A percentile compares a stretch with the other conserved stretches of the same genome.
Evolutionary conservation across 1,284 basidiomycete species (phyloP).

Genomic region (Apiotrichum gracile): DNA sequence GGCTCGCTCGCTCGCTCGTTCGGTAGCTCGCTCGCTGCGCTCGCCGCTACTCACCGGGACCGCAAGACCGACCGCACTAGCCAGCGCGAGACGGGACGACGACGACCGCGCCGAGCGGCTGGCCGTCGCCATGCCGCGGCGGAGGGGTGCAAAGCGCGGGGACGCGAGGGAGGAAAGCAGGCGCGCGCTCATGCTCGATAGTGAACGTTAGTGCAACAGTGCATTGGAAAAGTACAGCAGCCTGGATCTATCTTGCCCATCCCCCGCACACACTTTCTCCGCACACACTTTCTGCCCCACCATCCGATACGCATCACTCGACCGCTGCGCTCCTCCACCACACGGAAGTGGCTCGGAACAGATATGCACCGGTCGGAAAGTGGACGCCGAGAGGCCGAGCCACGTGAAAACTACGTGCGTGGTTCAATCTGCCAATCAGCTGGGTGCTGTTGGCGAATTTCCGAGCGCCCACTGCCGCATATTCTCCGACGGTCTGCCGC

Average conservation of each 20-base stretch:
- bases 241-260: too few relatives aligned
- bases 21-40: neutral
- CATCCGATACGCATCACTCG: too few relatives aligned
- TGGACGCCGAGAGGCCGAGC: neutral
- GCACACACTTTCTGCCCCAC: neutral
- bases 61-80: constrained; percentile 1
- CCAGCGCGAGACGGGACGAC: neutral
- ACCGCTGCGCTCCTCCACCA: neutral
- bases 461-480: neutral
- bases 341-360: neutral
- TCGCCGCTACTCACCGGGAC: constrained; percentile 1
- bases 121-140: constrained; percentile 2
- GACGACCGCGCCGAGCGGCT: neutral
- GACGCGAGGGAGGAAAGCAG: neutral
- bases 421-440: neutral
- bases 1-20: neutral
- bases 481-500: neutral
- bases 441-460: too few relatives aligned
- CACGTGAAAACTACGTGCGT: neutral
- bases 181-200: neutral
- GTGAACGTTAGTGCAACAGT: neutral
- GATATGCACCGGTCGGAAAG: neutral
- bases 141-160: neutral
- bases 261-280: neutral
- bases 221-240: neutral